Percentiles rank a stretch among this genome's conserved stretches.
These are phyloP conservation scores for Ustilago nuda DNA, from an alignment of 1,284 basidiomycete species.

Conservation along the genomic window DNA sequence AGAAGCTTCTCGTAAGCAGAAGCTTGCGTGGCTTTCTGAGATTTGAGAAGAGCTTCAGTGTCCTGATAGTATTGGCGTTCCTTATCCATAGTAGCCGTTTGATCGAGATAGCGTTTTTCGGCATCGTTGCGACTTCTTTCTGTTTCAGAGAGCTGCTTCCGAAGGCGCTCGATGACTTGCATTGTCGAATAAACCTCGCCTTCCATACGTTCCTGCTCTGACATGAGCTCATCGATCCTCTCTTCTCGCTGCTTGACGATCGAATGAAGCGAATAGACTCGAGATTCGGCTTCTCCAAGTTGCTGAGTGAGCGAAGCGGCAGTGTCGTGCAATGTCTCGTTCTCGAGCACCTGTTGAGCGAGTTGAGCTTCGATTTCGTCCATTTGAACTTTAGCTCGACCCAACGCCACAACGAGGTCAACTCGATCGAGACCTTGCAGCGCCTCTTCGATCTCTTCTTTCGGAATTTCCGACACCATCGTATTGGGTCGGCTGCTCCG, in stretches of 20 bases:
- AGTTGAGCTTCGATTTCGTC: slow-evolving; percentile 54
- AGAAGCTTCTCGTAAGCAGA: slow-evolving; percentile 53
- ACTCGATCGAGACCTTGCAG: slow-evolving; percentile 51
- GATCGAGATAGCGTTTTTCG: slow-evolving; percentile 56
- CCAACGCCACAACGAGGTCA: slow-evolving; percentile 57
- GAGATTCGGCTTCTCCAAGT: slow-evolving; percentile 32
- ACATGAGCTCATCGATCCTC: slow-evolving; percentile 57
- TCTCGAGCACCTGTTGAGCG: slow-evolving; percentile 43
- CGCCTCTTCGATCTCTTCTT: slow-evolving; percentile 58
- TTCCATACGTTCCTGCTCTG: slow-evolving; percentile 60
- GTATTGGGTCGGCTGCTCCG: slow-evolving; percentile 28
- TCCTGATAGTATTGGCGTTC: slow-evolving; percentile 61
- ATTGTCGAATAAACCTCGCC: slow-evolving; percentile 55
- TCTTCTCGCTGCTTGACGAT: slow-evolving; percentile 55
- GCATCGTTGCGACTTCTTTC: slow-evolving; percentile 51
- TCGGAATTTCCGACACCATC: slow-evolving; percentile 44
- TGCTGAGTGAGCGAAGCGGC: slow-evolving; percentile 31
- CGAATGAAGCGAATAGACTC: slow-evolving; percentile 34
- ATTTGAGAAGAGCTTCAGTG: slow-evolving; percentile 55
- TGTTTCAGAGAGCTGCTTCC: slow-evolving; percentile 53
- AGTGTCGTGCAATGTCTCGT: slow-evolving; percentile 50
- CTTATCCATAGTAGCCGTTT: slow-evolving; percentile 59
- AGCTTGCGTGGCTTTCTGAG: slow-evolving; percentile 50
- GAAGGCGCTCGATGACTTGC: slow-evolving; percentile 54
- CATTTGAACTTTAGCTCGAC: slow-evolving; percentile 61